phyloP scores from a whole-genome alignment of 1,284 basidiomycete species.

The Boletus sp. region DNA sequence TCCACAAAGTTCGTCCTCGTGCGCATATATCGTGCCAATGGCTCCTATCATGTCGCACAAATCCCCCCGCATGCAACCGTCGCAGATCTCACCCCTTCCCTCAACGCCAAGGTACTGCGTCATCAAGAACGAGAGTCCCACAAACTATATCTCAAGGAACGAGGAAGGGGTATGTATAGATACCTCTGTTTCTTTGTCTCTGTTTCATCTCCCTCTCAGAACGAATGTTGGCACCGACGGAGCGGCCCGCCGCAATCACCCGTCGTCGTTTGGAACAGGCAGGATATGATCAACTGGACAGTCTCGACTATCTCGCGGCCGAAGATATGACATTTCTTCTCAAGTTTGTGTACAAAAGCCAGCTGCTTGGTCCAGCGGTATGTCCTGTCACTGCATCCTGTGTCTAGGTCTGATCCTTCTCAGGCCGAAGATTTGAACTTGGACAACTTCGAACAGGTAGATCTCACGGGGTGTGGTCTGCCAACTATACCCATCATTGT shows the following conservation, averaged over 20 bases:
- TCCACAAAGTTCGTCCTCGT: constrained; percentile 29
- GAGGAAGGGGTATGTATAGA: constrained; percentile 67
- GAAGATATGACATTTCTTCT: constrained; percentile 86
- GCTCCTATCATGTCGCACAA: constrained; percentile 69
- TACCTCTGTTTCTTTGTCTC: constrained; percentile 2
- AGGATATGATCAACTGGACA: constrained; percentile 85
- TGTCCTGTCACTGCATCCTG: constrained; percentile 24
- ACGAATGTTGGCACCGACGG: constrained; percentile 75
- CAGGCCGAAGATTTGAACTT: constrained; percentile 73
- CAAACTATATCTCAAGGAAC: constrained; percentile 80
- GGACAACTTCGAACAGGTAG: constrained; percentile 80
- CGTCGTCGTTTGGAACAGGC: constrained; percentile 85
- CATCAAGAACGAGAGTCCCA: constrained; percentile 55
- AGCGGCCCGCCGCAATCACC: constrained; percentile 86
- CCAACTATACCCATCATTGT: constrained; percentile 90
- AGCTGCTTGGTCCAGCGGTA: constrained; percentile 65
- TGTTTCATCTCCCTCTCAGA: constrained; percentile 47
- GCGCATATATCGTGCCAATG: constrained; percentile 78
- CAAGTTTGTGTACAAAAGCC: constrained; percentile 84
- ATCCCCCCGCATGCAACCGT: constrained; percentile 71
- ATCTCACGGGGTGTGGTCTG: constrained; percentile 81
- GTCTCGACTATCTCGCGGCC: constrained; percentile 75
- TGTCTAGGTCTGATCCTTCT: constrained; percentile 9
- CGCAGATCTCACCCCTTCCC: constrained; percentile 60
- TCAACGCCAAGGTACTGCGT: constrained; percentile 58